A percentile compares a stretch with the other conserved stretches of the same genome.
These are phyloP conservation scores for Ophiostoma novo-ulmi DNA, from an alignment of 2,329 filamentous ascomycete genomes.

Conservation along the genomic window DNA sequence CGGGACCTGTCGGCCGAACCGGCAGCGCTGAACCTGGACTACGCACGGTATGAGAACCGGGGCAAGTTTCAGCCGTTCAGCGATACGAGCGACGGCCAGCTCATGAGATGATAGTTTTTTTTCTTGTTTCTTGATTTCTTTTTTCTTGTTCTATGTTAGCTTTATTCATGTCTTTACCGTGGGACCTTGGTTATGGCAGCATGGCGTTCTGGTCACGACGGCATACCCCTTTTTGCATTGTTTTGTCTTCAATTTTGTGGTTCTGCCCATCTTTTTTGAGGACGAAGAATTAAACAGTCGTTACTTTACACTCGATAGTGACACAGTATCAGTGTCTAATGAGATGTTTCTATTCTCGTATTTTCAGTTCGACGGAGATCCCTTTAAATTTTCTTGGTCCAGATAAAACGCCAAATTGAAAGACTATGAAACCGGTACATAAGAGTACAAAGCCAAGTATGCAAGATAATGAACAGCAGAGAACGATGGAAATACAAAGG, in stretches of 20 bases:
- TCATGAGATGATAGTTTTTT: neutral
- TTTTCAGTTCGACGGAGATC: slow-evolving; percentile 12
- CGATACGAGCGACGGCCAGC: slow-evolving; percentile 21
- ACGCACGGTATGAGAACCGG: slow-evolving; percentile 33
- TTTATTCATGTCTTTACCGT: neutral
- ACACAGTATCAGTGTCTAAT: neutral
- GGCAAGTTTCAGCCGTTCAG: slow-evolving; percentile 33
- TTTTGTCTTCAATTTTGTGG: neutral
- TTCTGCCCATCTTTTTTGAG: too few relatives aligned
- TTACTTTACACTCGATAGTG: neutral
- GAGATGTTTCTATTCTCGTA: neutral
- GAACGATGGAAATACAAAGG: neutral
- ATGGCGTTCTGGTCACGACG: slow-evolving; percentile 9
- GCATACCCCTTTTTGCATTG: neutral
- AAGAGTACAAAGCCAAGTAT: slow-evolving; percentile 8
- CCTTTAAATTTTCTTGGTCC: slow-evolving; percentile 11
- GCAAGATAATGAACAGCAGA: neutral
- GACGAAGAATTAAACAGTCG: too few relatives aligned
- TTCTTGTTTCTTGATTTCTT: neutral
- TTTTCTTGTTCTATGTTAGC: neutral
- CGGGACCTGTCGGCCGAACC: slow-evolving; percentile 17
- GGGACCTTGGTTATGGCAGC: neutral
- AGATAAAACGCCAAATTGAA: slow-evolving; percentile 7
- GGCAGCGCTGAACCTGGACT: slow-evolving; percentile 29
- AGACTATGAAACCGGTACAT: slow-evolving; percentile 10